These are phyloP conservation scores for Ceratobasidium sp. DNA, from an alignment of 1,284 basidiomycete genomes.

Conservation along the genomic window DNA sequence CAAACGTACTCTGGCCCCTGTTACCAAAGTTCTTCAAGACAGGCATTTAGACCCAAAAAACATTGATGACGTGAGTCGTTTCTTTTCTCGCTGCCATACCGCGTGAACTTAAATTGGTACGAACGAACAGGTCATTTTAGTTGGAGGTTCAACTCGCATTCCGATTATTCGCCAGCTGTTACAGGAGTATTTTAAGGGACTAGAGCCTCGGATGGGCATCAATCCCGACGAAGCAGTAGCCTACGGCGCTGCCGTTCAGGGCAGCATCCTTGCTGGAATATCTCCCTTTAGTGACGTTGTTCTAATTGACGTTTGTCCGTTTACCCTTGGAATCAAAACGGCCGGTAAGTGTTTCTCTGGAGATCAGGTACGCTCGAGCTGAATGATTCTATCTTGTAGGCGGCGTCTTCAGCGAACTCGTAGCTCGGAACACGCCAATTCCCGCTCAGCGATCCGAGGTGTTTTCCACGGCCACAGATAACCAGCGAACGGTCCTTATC, in stretches of 20 bases:
- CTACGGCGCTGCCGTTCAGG: slow-evolving; percentile 99
- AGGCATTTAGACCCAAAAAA: slow-evolving; percentile 97
- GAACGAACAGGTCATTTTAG: slow-evolving; percentile 80
- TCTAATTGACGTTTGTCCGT: slow-evolving; percentile 72
- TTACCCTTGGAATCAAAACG: slow-evolving; percentile 83
- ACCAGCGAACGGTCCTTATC: slow-evolving; percentile 98
- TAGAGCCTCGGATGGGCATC: slow-evolving; percentile 95
- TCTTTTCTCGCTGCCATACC: background rate
- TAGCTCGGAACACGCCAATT: slow-evolving; percentile 97
- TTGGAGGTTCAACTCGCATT: slow-evolving; percentile 99
- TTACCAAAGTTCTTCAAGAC: slow-evolving; percentile 99
- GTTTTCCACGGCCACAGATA: slow-evolving; percentile 98
- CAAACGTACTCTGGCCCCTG: slow-evolving; percentile 97
- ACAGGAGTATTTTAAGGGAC: slow-evolving; percentile 97
- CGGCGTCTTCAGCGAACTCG: slow-evolving; percentile 77
- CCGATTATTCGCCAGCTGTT: slow-evolving; percentile 99
- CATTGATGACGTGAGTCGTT: slow-evolving; percentile 59
- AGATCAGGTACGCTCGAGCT: no score
- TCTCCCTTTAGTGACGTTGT: no score
- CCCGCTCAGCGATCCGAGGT: slow-evolving; percentile 96
- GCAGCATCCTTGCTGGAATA: no score
- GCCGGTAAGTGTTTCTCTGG: slow-evolving; percentile 57
- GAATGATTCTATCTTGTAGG: slow-evolving; percentile 52
- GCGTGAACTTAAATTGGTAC: background rate
- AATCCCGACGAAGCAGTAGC: slow-evolving; percentile 99